Evolutionary conservation across 495 filamentous ascomycete genomes (phyloP).

Genomic region (Bryoglossum gracile): DNA sequence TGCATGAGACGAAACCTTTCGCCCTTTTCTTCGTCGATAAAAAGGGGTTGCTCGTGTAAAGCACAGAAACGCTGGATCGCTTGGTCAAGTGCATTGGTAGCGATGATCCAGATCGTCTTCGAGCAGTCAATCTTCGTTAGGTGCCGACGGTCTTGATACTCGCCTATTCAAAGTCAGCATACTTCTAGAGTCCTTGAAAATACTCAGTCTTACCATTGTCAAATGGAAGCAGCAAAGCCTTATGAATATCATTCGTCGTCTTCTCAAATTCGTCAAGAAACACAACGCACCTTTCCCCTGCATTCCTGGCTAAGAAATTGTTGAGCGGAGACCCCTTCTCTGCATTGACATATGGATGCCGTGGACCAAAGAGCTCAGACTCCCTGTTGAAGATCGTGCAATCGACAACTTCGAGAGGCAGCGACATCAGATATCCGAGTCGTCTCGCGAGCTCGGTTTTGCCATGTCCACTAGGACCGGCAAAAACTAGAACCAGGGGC

Average conservation of each 20-base stretch:
- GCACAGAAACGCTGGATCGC: constrained; percentile 34
- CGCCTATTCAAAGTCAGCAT: constrained; percentile 18
- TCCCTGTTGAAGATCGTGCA: constrained; percentile 33
- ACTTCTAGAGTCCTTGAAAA: not conserved
- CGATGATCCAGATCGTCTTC: constrained; percentile 50
- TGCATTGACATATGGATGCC: constrained; percentile 27
- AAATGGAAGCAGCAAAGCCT: constrained; percentile 39
- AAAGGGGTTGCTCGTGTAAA: constrained; percentile 14
- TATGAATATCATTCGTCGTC: constrained; percentile 35
- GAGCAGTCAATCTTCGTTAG: constrained; percentile 39
- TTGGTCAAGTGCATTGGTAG: constrained; percentile 41
- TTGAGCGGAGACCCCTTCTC: constrained; percentile 40
- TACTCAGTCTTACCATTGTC: constrained; percentile 31
- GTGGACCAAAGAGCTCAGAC: constrained; percentile 42
- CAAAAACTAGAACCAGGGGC: constrained; percentile 38
- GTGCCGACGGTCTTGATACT: constrained; percentile 41
- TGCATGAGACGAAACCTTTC: constrained; percentile 24
- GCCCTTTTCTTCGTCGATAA: constrained; percentile 21
- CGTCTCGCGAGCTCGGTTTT: constrained; percentile 42
- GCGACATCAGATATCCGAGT: constrained; percentile 36
- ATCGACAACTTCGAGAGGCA: constrained; percentile 37
- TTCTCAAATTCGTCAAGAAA: constrained; percentile 57
- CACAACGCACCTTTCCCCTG: constrained; percentile 37
- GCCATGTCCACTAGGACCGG: constrained; percentile 46
- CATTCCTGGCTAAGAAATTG: constrained; percentile 43